Conservation (phyloP, 306 rosid species). For the Leucaena leucocephala region DNA sequence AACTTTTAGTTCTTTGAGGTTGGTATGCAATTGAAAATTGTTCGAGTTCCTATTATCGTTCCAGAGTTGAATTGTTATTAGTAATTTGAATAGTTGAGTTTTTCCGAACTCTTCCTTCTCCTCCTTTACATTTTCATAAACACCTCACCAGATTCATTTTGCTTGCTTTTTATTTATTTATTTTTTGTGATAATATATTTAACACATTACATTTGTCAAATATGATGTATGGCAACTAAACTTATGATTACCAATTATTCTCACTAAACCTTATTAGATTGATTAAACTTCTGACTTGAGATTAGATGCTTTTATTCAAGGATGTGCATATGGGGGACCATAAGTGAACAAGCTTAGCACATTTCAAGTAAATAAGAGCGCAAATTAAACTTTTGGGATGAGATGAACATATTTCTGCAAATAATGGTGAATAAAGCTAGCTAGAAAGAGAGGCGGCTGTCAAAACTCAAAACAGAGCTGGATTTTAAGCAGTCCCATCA, state of each 20-base stretch:
- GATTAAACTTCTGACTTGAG: not conserved
- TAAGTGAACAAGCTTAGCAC: not conserved
- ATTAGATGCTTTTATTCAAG: not conserved
- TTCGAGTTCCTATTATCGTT: not conserved
- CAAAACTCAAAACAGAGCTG: conserved; percentile 26
- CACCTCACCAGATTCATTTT: not conserved
- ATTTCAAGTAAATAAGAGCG: not conserved
- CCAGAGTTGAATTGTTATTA: too few relatives aligned
- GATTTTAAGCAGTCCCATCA: conserved; percentile 41
- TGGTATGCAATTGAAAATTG: not conserved
- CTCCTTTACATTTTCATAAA: not conserved
- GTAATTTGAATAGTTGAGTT: too few relatives aligned
- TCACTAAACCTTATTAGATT: not conserved
- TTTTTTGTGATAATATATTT: too few relatives aligned
- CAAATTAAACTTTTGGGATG: not conserved
- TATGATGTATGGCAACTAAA: not conserved
- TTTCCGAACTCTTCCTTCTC: too few relatives aligned
- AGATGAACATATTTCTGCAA: not conserved
- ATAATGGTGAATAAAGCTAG: not conserved
- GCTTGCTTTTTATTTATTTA: not conserved
- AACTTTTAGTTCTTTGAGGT: not conserved
- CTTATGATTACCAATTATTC: not conserved
- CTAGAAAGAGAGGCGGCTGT: conserved; percentile 14
- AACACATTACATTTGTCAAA: too few relatives aligned
- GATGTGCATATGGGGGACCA: not conserved